Base-by-base conservation (phyloP, 2,329 filamentous ascomycete species). In the Dothideomycetes sp. region DNA sequence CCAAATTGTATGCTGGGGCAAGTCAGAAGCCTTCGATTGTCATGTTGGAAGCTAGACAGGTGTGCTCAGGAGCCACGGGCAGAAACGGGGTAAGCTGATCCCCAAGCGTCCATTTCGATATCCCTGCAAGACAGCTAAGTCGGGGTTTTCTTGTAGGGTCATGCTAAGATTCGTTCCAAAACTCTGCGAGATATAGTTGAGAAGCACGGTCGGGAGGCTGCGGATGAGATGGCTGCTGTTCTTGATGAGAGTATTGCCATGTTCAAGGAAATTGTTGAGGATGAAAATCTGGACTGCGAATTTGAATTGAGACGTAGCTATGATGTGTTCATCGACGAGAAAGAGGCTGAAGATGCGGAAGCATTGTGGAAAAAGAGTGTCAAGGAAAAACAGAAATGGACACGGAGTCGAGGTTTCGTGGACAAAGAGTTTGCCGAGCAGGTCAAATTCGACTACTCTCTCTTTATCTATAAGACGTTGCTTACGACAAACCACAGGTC, bases 231-330 rank as follows among this genome's bases (percentile, higher is more conserved):
- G 15, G 51, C 52, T 2, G 25, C 25, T 3, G 63, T 61, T 39
- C 57, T 61, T 43, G 47, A 51, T 13, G 51, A 41, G 13, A 50
- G 53, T 35, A 39, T 57, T 15, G 35, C 17, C 4, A 59, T 53
- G 4, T 50, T 69, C 4, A 60, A 64, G 39, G 44, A 58, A 3
- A 49, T 57, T 12, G 52, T 69, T 5, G 54, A 62, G n/a, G 46
- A 54, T 0, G 61, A 67, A 27, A 43, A 49, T 0, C 57, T 69
- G 9, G 63, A 69, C 29, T 69, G 66, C 44, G 66, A 70, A 22
- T 64, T 69, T 12, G 54, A 64, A 10, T 28, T 68, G 3, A 65
- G 63, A 0, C 50, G 64, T 11, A 47, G 51, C 11, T 51, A 58
- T 16, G 57, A 63, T 1, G 53, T 53, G 8, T 56, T 53, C 11